A percentile compares a stretch with the other conserved stretches of the same genome.
Evolutionary conservation across 2,329 filamentous ascomycete genomes (phyloP).

Genomic region (Aureobasidium sp.): DNA sequence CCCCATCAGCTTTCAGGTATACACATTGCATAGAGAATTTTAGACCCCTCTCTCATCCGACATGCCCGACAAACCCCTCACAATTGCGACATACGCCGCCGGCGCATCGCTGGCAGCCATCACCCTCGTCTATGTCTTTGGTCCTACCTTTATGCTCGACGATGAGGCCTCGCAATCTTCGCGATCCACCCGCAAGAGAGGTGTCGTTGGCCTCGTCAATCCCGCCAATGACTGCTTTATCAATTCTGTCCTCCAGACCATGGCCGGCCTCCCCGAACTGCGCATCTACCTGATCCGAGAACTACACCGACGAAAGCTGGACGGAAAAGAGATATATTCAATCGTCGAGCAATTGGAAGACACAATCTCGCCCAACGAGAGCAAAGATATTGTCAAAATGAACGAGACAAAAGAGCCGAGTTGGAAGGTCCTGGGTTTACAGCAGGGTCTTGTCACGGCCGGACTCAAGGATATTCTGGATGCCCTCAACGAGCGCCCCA

Average conservation of each 20-base stretch:
- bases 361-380: conserved; percentile 54
- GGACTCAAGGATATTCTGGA: conserved; percentile 91
- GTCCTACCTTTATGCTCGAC: conserved; percentile 93
- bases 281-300: conserved; percentile 89
- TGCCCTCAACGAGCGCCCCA: conserved; percentile 83
- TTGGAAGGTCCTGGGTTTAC: conserved; percentile 54
- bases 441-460: conserved; percentile 74
- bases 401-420: conserved; percentile 31
- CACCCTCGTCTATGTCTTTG: conserved; percentile 94
- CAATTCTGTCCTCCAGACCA: conserved; percentile 89
- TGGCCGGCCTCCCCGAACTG: conserved; percentile 83
- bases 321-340: conserved; percentile 67
- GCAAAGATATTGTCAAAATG: conserved; percentile 38
- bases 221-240: conserved; percentile 79
- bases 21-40: not conserved
- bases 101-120: conserved; percentile 92
- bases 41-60: not conserved
- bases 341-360: conserved; percentile 27
- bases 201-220: conserved; percentile 82
- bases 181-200: conserved; percentile 63
- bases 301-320: conserved; percentile 73
- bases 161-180: conserved; percentile 57
- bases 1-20: not conserved
- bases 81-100: conserved; percentile 86
- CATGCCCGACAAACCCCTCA: conserved; percentile 78